Evolutionary conservation across 2,329 filamentous ascomycete genomes (phyloP).

Genomic region (Ophidiomyces ophidiicola): DNA sequence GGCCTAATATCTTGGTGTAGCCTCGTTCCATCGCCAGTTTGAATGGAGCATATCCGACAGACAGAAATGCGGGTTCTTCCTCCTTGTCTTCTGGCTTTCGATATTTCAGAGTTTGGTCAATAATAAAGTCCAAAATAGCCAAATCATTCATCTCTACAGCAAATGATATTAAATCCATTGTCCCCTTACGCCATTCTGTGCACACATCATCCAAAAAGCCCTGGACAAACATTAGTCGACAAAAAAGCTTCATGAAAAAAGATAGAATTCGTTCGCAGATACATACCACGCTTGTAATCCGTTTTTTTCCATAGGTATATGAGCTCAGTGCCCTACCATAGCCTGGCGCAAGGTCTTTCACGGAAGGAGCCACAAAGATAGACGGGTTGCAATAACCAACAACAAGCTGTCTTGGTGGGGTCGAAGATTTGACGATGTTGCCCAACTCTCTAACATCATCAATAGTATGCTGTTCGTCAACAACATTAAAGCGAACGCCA

Average conservation of each 20-base stretch:
- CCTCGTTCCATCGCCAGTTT: constrained; percentile 30
- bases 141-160: constrained; percentile 41
- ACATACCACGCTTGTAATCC: background rate
- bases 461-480: constrained; percentile 59
- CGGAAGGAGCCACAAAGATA: background rate
- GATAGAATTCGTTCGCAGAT: too few species aligned
- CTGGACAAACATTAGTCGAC: background rate
- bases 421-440: constrained; percentile 10
- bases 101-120: constrained; percentile 42
- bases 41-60: constrained; percentile 21
- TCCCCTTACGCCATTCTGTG: background rate
- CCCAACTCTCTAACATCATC: constrained; percentile 56
- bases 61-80: constrained; percentile 17
- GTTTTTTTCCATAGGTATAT: background rate
- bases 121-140: constrained; percentile 41
- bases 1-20: constrained; percentile 46
- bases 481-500: constrained; percentile 37
- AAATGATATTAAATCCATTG: constrained; percentile 25
- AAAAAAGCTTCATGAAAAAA: background rate
- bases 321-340: too few species aligned
- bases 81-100: constrained; percentile 23
- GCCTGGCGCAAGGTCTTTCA: too few species aligned
- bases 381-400: background rate
- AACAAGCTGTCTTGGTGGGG: background rate
- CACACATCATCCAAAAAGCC: constrained; percentile 3